Evolutionary conservation across 164 flowering plant species (phyloP), one percentile per base, ranked within the genome.

Genomic region (Magnolia changhungtana): DNA sequence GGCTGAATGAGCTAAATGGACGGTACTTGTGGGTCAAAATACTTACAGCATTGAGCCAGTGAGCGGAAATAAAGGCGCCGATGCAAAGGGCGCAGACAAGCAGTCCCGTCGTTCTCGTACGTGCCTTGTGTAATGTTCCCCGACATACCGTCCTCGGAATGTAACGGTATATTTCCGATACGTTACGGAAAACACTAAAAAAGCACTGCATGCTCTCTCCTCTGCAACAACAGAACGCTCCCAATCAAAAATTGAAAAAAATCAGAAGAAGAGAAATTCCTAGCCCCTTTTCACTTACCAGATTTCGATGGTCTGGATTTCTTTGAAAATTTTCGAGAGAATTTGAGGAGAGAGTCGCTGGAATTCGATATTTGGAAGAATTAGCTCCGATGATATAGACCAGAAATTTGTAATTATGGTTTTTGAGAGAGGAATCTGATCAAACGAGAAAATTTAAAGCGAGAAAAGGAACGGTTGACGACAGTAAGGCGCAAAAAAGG

Each of bases 41-140:
- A 63, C 69, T 74, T 63, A 61, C 67, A 61, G 8, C 18, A 19
- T 37, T 13, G 20, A 20, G 67, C 77, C 77, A 75, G 18, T n/a
- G 71, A 10, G 61, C 52, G 19, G 72, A 75, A 50, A 75, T 52
- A 20, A 51, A 67, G 65, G 50, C 51, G 21, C 72, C 65, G 51
- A 75, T 14, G 27, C 67, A n/a, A 8, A 75, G 64, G 14, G 27
- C 65, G 52, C 7, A 24, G 23, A 51, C 19, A 24, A 75, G 27
- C 50, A 67, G 65, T 20, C 27, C 50, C 2, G 74, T 24, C n/a
- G 21, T 3, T 20, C n/a, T 59, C 27, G 74, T 50, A 72, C 50
- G 65, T 7, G 65, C 66, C 65, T 59, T 72, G 10, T 72, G 23
- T 59, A 72, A 72, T 29, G 50, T 23, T 23, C 13, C 50, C 23